A percentile compares a stretch with the other conserved stretches of the same genome.
phyloP scores from a whole-genome alignment of 768 basidiomycete genomes.

The Butyriboletus loyo region DNA sequence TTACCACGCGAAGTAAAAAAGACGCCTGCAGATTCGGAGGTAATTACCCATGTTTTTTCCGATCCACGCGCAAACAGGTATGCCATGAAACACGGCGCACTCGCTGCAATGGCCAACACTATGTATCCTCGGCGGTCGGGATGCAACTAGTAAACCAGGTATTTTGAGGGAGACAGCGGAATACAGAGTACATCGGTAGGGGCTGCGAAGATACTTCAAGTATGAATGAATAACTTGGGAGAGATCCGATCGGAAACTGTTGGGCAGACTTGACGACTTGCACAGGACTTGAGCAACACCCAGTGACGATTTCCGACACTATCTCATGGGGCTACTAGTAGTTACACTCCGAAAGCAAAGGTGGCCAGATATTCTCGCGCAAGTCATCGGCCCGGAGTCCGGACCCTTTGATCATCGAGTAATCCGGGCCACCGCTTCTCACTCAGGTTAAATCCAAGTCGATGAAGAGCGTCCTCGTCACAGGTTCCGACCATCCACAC shows the following conservation, averaged over 20 bases:
- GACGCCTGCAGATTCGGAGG: too few species aligned
- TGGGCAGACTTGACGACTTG: neutral
- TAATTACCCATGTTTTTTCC: too few species aligned
- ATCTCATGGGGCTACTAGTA: neutral
- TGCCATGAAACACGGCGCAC: too few species aligned
- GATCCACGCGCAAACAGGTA: too few species aligned
- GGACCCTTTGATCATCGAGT: neutral
- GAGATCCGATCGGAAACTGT: neutral
- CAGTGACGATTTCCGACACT: neutral
- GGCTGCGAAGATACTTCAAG: too few species aligned
- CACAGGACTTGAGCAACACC: too few species aligned
- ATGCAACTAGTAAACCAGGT: neutral
- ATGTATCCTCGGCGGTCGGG: too few species aligned
- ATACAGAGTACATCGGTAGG: neutral
- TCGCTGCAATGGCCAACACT: too few species aligned
- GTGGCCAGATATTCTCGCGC: neutral
- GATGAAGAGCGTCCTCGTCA: constrained; percentile 52
- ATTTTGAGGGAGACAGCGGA: neutral
- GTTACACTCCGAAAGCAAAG: neutral
- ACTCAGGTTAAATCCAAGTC: constrained; percentile 1
- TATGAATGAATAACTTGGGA: neutral
- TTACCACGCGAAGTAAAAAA: neutral
- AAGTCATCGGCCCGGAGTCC: neutral
- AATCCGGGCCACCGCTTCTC: too few species aligned
- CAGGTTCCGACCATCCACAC: constrained; percentile 37